Percentiles rank a stretch among this genome's conserved stretches.
Conservation (phyloP, 129 eudicot species). For the Artemisia argyi region DNA sequence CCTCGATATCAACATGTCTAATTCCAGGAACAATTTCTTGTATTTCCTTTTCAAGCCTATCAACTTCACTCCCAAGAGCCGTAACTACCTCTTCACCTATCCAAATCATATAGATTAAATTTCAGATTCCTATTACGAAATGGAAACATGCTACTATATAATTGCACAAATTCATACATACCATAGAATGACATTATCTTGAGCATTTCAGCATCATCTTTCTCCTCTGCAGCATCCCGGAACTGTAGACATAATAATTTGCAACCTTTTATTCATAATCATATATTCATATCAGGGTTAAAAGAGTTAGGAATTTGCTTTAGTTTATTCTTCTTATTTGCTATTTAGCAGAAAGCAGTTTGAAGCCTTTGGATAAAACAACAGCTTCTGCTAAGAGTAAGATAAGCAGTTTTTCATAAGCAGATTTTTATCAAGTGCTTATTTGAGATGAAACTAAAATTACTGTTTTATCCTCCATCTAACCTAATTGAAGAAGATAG, state of each 20-base stretch:
- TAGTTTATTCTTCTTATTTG: no score
- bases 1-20: constrained; percentile 92
- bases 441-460: no score
- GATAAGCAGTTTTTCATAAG: no score
- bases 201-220: constrained; percentile 59
- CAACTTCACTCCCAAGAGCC: constrained; percentile 95
- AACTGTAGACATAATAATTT: constrained; percentile 43
- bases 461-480: no score
- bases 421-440: no score
- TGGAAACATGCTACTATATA: background rate
- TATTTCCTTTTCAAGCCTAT: constrained; percentile 89
- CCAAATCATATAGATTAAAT: constrained; percentile 4
- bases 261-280: background rate
- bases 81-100: constrained; percentile 95
- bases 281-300: background rate
- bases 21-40: constrained; percentile 94
- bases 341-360: no score
- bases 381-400: no score
- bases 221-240: constrained; percentile 66
- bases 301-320: no score
- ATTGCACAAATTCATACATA: constrained; percentile 19
- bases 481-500: no score
- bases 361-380: no score
- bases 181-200: constrained; percentile 91
- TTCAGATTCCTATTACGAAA: background rate